phyloP scores from a whole-genome alignment of 2,329 filamentous ascomycete species.

The Colletotrichum sp. region DNA sequence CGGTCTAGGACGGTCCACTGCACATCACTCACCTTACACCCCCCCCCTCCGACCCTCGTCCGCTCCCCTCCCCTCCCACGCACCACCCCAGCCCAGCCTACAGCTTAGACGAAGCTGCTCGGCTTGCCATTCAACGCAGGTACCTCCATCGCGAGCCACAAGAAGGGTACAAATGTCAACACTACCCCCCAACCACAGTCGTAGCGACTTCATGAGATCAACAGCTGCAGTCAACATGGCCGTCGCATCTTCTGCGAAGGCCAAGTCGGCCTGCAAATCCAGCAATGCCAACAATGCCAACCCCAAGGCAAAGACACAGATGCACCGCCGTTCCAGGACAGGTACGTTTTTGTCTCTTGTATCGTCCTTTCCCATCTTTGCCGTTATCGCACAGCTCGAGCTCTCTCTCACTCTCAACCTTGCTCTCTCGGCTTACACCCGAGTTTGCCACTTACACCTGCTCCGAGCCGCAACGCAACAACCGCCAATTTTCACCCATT shows the following conservation, averaged over 20 bases:
- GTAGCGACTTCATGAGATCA: conserved; percentile 48
- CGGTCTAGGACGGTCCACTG: conserved; percentile 6
- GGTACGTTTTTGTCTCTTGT: conserved; percentile 58
- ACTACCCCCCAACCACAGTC: conserved; percentile 63
- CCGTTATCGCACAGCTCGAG: conserved; percentile 18
- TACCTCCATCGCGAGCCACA: conserved; percentile 37
- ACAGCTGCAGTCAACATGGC: conserved; percentile 63
- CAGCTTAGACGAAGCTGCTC: conserved; percentile 21
- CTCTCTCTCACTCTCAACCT: background rate
- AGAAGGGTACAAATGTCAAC: conserved; percentile 68
- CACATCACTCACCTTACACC: background rate
- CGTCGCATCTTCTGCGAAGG: conserved; percentile 62
- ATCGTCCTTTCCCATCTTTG: background rate
- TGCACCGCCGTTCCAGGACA: conserved; percentile 93
- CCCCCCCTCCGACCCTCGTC: conserved; percentile 21
- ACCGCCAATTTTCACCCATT: conserved; percentile 24
- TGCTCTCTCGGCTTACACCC: conserved; percentile 33
- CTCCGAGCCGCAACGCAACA: conserved; percentile 3
- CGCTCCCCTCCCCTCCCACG: conserved; percentile 19
- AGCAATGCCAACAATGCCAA: conserved; percentile 51
- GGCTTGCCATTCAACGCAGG: conserved; percentile 44
- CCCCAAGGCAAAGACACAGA: conserved; percentile 77
- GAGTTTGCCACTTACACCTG: conserved; percentile 12
- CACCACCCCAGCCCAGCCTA: conserved; percentile 22
- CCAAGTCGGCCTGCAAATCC: conserved; percentile 62